phyloP scores from a whole-genome alignment of 1,139 yeast genomes.

The Yamadazyma pseudoaaseri region DNA sequence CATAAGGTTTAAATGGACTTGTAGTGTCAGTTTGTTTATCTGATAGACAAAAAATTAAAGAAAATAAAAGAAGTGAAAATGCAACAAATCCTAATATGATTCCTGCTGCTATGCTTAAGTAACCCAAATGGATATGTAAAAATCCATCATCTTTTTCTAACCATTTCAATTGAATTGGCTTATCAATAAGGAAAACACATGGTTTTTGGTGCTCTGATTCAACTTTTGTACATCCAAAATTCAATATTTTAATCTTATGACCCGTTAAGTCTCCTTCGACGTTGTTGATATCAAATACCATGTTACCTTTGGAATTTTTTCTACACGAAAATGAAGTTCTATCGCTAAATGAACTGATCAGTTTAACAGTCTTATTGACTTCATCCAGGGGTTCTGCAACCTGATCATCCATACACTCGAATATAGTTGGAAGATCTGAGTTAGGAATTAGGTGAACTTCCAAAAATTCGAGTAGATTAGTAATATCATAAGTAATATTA shows the following conservation, averaged over 20 bases:
- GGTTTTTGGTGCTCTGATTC: slow-evolving; percentile 22
- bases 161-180: slow-evolving; percentile 62
- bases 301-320: slow-evolving; percentile 8
- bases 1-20: slow-evolving; percentile 9
- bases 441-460: slow-evolving; percentile 70
- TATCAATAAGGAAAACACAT: slow-evolving; percentile 72
- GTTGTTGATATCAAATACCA: slow-evolving; percentile 10
- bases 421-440: slow-evolving; percentile 34
- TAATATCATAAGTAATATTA: slow-evolving; percentile 47
- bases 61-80: slow-evolving; percentile 32
- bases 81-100: slow-evolving; percentile 55
- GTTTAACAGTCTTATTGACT: slow-evolving; percentile 2
- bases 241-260: slow-evolving; percentile 63
- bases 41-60: slow-evolving; percentile 29
- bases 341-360: slow-evolving; percentile 12
- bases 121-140: slow-evolving; percentile 60
- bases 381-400: too few relatives aligned
- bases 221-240: slow-evolving; percentile 64
- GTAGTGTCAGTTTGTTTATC: slow-evolving; percentile 9
- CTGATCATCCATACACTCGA: slow-evolving; percentile 25
- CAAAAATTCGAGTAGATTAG: slow-evolving; percentile 53
- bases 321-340: slow-evolving; percentile 10
- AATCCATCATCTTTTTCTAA: slow-evolving; percentile 37
- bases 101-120: slow-evolving; percentile 66
- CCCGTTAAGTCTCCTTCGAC: slow-evolving; percentile 38